Evolutionary conservation across 805 yeast species (phyloP), one percentile per base, ranked within the genome.

Genomic region (Wickerhamomyces rabaulensis): DNA sequence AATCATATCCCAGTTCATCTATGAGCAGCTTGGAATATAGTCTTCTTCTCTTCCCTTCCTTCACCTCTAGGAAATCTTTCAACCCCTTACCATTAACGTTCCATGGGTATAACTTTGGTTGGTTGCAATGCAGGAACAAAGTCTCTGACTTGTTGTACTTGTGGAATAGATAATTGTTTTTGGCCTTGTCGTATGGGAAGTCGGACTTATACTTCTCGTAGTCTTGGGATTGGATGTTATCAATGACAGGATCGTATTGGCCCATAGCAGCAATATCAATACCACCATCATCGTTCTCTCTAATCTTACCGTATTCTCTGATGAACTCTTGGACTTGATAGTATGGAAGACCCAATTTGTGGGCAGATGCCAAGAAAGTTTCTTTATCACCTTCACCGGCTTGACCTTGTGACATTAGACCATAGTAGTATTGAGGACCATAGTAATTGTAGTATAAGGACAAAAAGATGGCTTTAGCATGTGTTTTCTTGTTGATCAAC

Each of bases 331-430:
- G 68, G 9, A 80, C 80, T 59, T 79, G 84, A 57, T 80, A 80
- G 51, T 69, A 80, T 1, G 72, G 66, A 44, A 75, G 63, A 2
- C 65, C 63, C 26, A 75, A 65, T 10, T 74, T 76, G 26, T 73
- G 70, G 2, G 88, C 84, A 0, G 89, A 87, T 0, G 89, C 87
- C 45, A 82, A 69, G 50, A 83, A 82, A 0, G 92, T 84, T 53
- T 85, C 92, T 57, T 85, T 86, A 60, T 86, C 92, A 43, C 92
- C 94, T 65, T 83, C 88, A n/a, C 94, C 94, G 4, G 76, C 78
- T 36, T 72, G 73, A 31, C 84, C 83, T 61, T 80, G 80, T 3
- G 84, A 69, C 37, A 83, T 66, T 41, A 83, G 65, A 2, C 79
- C 80, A 58, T 81, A 83, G 60, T 74, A 83, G 46, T 74, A 68